Base-by-base conservation (phyloP, 805 yeast genomes). In the Spathaspora boniae region DNA sequence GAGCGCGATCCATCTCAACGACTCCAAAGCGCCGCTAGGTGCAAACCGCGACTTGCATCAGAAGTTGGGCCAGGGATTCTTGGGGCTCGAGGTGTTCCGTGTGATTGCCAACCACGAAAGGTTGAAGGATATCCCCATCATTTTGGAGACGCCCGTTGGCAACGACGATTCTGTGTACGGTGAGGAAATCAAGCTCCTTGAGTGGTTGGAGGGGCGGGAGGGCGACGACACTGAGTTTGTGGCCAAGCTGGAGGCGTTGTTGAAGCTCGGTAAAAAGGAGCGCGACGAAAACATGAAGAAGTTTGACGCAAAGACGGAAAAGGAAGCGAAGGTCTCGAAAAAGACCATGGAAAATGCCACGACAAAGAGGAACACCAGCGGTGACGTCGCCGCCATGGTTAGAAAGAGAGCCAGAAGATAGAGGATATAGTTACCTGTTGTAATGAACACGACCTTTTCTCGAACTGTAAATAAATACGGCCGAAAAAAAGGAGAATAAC, bases 41-140 rank as follows among this genome's bases (percentile, higher is more conserved):
- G 88, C 95, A 16, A 86, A 86, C 49, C 72, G 95, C 43, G 98
- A 93, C 58, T 72, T 91, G 36, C 98, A 93, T 56, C 95, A 93
- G 54, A 77, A 80, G 41, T 61, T 93, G 25, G 98, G 98, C 1
- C 69, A 76, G 45, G 98, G 98, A 0, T 93, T 86, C 50, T 53
- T 93, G 30, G 96, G 96, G 0, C 65, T 93, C 30, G 96, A 91
- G 46, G 77, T 82, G 9, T 93, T 93, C 57, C 66, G 95, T 45
- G 60, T 79, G 17, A 60, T 91, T 34, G 86, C 94, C 44, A 87
- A 88, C 56, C 76, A 76, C 36, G 58, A 68, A 1, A 69, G 78
- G 34, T 65, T 91, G 17, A 62, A 72, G 33, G 69, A 68, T 6
- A 71, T 91, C 1, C 98, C 98, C 4, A 74, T 89, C 23, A 70